A percentile compares a stretch with the other conserved stretches of the same genome.
phyloP scores from a whole-genome alignment of 176 grass and related monocot genomes.

The Leersia perrieri region DNA sequence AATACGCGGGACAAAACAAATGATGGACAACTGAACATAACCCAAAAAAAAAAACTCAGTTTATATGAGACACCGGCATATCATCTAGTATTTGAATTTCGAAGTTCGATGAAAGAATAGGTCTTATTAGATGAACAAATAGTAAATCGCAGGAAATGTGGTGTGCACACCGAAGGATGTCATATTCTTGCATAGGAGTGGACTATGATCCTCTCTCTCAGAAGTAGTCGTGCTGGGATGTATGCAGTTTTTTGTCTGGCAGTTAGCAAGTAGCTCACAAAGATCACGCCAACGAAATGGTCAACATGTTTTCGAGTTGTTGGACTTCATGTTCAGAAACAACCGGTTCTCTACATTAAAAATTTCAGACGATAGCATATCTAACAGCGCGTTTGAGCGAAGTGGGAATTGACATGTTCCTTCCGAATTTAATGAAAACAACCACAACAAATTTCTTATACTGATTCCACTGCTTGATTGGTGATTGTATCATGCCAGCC shows the following conservation, averaged over 20 bases:
- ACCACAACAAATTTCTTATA: background rate
- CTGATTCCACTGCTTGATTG: background rate
- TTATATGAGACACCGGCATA: background rate
- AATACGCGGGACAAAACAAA: background rate
- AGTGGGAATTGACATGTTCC: background rate
- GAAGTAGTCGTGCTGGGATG: background rate
- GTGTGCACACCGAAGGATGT: background rate
- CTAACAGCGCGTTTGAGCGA: constrained; percentile 2
- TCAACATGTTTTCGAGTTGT: constrained; percentile 26
- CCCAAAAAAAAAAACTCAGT: background rate
- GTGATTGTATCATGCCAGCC: background rate
- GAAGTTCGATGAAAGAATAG: background rate
- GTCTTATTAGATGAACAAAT: background rate
- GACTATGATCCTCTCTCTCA: background rate
- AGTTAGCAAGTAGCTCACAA: background rate
- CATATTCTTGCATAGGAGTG: background rate
- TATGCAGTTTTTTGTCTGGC: constrained; percentile 2
- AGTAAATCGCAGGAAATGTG: background rate
- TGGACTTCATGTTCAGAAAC: constrained; percentile 29
- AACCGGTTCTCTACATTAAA: background rate
- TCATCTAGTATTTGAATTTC: background rate
- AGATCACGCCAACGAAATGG: constrained; percentile 15
- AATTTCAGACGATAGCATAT: constrained; percentile 8
- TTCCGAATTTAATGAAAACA: background rate
- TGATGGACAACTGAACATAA: background rate